Conservation (phyloP, 2,329 filamentous ascomycete species). For the Trichoderma semiorbis region DNA sequence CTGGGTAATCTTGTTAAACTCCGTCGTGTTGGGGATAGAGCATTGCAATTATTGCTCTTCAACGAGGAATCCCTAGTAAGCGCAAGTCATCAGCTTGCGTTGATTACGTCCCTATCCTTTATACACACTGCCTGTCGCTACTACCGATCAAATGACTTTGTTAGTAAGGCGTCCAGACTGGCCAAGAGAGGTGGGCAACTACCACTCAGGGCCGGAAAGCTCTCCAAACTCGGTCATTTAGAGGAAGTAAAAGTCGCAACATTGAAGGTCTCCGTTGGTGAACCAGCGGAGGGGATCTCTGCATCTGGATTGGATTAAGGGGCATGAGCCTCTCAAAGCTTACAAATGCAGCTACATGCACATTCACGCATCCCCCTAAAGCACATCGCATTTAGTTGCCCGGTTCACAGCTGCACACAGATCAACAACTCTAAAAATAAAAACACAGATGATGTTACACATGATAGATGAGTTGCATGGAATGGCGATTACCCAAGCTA, state of each 20-base stretch:
- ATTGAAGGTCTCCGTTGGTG: not conserved
- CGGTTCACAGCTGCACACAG: not conserved
- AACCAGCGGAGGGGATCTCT: too few species aligned
- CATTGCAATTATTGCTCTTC: too few species aligned
- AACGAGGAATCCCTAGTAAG: too few species aligned
- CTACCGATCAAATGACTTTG: too few species aligned
- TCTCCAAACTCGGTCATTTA: not conserved
- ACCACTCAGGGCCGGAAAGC: constrained; percentile 9
- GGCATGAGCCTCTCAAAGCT: not conserved
- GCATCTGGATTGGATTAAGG: not conserved
- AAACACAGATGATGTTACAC: not conserved
- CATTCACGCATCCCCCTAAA: not conserved
- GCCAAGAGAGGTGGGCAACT: too few species aligned
- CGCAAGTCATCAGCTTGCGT: too few species aligned
- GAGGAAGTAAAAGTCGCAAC: not conserved
- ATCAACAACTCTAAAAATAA: not conserved
- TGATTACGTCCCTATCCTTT: too few species aligned
- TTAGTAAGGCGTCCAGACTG: too few species aligned
- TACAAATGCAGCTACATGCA: not conserved
- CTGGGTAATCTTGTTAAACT: too few species aligned
- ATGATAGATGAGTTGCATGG: not conserved
- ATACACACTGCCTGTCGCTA: too few species aligned
- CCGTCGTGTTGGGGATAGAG: too few species aligned
- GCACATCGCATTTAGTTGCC: not conserved
- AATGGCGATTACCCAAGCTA: not conserved